phyloP scores from a whole-genome alignment of 2,329 filamentous ascomycete species.

The Macrophomina pseudophaseolina region DNA sequence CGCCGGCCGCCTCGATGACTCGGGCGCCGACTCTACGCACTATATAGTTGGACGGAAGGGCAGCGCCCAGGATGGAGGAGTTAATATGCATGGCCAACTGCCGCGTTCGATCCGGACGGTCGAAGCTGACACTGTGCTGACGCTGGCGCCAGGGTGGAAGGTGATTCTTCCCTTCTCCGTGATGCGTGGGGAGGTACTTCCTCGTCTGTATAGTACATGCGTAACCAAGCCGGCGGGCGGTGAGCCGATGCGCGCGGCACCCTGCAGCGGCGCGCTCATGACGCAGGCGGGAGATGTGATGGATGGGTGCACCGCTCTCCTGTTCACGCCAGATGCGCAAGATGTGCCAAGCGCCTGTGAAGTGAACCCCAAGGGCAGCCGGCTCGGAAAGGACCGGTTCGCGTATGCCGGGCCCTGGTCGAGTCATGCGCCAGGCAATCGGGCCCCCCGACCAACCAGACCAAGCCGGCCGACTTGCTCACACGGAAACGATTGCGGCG shows the following conservation, averaged over 20 bases:
- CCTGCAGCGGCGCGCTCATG: neutral
- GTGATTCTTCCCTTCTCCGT: no score
- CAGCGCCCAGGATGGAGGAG: neutral
- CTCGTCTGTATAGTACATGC: neutral
- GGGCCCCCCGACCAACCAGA: neutral
- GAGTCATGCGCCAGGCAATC: neutral
- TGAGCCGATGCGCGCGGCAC: neutral
- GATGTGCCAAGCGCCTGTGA: slow-evolving; percentile 6
- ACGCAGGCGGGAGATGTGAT: slow-evolving; percentile 5
- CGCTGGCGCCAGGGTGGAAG: neutral
- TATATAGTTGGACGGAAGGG: neutral
- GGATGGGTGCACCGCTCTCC: neutral
- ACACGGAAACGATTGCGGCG: neutral
- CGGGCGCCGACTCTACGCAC: neutral
- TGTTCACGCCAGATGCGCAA: slow-evolving; percentile 2
- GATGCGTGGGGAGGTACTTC: no score
- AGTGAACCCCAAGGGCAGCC: neutral
- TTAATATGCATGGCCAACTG: neutral
- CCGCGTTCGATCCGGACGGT: neutral
- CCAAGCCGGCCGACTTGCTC: neutral
- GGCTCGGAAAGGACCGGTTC: slow-evolving; percentile 16
- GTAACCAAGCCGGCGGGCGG: neutral
- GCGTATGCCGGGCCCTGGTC: slow-evolving; percentile 1
- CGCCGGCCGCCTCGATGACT: slow-evolving; percentile 6
- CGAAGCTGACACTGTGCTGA: neutral